These are phyloP conservation scores for Mycosphaerella sp. DNA, from an alignment of 2,329 filamentous ascomycete species.

Conservation along the genomic window DNA sequence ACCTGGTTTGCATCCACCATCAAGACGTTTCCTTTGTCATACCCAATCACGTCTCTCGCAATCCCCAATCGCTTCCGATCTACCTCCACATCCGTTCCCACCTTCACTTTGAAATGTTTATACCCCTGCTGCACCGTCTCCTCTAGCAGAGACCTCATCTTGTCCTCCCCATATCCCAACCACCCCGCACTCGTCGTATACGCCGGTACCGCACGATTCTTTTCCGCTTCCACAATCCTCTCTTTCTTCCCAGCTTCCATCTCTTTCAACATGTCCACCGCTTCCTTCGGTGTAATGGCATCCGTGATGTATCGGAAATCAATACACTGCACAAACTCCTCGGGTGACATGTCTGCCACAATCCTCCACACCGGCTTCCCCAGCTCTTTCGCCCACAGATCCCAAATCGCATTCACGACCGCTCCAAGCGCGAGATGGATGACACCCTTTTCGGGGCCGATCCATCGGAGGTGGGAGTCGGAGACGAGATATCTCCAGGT, in stretches of 20 bases:
- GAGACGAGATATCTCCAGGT: slow-evolving; percentile 90
- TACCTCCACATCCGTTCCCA: slow-evolving; percentile 65
- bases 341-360: slow-evolving; percentile 80
- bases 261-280: slow-evolving; percentile 61
- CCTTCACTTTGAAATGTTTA: slow-evolving; percentile 85
- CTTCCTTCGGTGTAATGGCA: slow-evolving; percentile 81
- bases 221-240: slow-evolving; percentile 66
- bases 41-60: slow-evolving; percentile 72
- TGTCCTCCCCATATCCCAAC: slow-evolving; percentile 84
- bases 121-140: slow-evolving; percentile 74
- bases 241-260: slow-evolving; percentile 61
- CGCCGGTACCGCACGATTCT: slow-evolving; percentile 70
- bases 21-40: slow-evolving; percentile 73
- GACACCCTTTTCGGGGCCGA: slow-evolving; percentile 88
- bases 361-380: slow-evolving; percentile 86
- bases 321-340: slow-evolving; percentile 80
- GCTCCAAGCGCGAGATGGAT: slow-evolving; percentile 87
- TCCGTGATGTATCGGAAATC: slow-evolving; percentile 95
- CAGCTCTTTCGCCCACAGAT: slow-evolving; percentile 85
- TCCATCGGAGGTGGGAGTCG: slow-evolving; percentile 87
- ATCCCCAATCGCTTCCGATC: slow-evolving; percentile 66
- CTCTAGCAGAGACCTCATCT: slow-evolving; percentile 67
- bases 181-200: slow-evolving; percentile 89
- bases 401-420: slow-evolving; percentile 83
- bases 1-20: slow-evolving; percentile 93